A percentile compares a stretch with the other conserved stretches of the same genome.
phyloP scores from a whole-genome alignment of 2,329 filamentous ascomycete genomes.

The Kalmusia sp. region DNA sequence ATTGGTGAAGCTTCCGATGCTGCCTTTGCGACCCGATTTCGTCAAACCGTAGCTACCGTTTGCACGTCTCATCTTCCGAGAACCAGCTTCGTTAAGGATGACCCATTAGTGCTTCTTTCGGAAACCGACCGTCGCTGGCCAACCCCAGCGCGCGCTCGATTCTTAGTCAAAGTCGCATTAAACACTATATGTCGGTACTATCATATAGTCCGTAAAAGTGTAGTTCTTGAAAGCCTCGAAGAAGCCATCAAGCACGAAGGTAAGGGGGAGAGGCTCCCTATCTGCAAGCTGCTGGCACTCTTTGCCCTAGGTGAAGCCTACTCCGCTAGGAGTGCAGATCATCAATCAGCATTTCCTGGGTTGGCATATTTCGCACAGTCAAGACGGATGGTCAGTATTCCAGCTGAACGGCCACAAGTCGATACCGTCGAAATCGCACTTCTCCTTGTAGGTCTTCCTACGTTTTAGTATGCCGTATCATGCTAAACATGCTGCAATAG shows the following conservation, averaged over 20 bases:
- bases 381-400: conserved; percentile 47
- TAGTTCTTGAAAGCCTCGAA: conserved; percentile 48
- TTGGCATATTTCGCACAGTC: conserved; percentile 54
- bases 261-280: conserved; percentile 42
- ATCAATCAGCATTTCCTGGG: conserved; percentile 51
- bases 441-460: conserved; percentile 49
- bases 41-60: conserved; percentile 37
- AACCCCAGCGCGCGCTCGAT: conserved; percentile 45
- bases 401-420: conserved; percentile 53
- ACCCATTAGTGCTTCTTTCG: conserved; percentile 44
- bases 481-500: conserved; percentile 28
- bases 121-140: conserved; percentile 49
- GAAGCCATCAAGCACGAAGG: conserved; percentile 46
- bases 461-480: background rate
- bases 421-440: conserved; percentile 55
- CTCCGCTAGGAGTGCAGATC: conserved; percentile 47
- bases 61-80: conserved; percentile 40
- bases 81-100: conserved; percentile 40
- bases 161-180: conserved; percentile 51
- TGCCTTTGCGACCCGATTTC: conserved; percentile 47
- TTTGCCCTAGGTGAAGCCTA: conserved; percentile 58
- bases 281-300: conserved; percentile 53
- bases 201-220: conserved; percentile 52
- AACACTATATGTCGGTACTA: conserved; percentile 51
- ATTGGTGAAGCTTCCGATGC: conserved; percentile 48